Evolutionary conservation across 2,329 filamentous ascomycete genomes (phyloP).

Genomic region (Phoma herbarum): DNA sequence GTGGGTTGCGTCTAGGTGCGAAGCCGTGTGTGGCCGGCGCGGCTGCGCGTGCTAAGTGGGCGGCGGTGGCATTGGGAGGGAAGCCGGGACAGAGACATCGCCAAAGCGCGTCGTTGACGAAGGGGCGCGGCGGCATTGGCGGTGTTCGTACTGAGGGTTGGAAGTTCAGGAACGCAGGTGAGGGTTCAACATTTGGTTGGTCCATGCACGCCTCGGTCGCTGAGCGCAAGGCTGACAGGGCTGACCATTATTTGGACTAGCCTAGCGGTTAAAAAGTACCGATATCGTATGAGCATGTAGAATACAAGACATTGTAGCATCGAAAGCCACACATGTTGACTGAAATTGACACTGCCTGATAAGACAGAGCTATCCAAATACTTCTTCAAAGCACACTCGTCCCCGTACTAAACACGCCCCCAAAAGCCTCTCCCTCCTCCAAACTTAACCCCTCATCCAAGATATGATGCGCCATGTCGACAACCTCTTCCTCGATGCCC

Average conservation of each 20-base stretch:
- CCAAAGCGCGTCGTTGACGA: constrained; percentile 49
- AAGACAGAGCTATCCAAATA: neutral
- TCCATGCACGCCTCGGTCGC: neutral
- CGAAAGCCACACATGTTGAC: neutral
- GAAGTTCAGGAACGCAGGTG: neutral
- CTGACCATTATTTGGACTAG: too few species aligned
- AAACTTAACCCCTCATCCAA: constrained; percentile 83
- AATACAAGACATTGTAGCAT: too few species aligned
- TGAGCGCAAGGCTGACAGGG: neutral
- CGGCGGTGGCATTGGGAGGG: constrained; percentile 14
- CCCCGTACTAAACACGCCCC: constrained; percentile 52
- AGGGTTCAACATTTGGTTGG: neutral
- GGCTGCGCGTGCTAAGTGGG: neutral
- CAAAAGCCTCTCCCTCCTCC: constrained; percentile 73
- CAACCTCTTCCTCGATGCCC: constrained; percentile 78
- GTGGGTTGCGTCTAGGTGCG: constrained; percentile 3
- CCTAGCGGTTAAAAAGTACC: too few species aligned
- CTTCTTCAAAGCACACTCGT: neutral
- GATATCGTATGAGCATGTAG: too few species aligned
- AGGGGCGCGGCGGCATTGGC: constrained; percentile 44
- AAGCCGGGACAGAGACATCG: constrained; percentile 46
- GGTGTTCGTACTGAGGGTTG: neutral
- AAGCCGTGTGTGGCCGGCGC: neutral
- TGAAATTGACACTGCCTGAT: neutral
- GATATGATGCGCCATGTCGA: constrained; percentile 82